A percentile compares a stretch with the other conserved stretches of the same genome.
These are phyloP conservation scores for Mortierella claussenii DNA, from an alignment of 192 early-diverging fungal genomes.

Conservation along the genomic window DNA sequence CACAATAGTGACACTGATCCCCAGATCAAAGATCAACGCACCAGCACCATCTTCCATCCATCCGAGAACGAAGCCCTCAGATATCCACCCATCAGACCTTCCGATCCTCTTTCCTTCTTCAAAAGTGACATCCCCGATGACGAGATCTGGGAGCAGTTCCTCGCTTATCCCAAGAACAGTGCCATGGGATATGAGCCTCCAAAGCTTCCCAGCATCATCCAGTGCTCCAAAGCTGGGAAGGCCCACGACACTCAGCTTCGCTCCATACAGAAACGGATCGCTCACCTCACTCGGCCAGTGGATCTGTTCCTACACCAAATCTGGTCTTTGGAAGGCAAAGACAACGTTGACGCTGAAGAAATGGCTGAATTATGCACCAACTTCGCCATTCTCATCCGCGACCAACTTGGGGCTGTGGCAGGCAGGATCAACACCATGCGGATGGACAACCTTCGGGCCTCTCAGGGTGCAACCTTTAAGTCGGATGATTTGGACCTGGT, in stretches of 20 bases:
- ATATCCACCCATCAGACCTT: constrained; percentile 11
- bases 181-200: constrained; percentile 16
- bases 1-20: background rate
- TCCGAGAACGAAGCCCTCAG: background rate
- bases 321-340: background rate
- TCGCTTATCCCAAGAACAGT: constrained; percentile 15
- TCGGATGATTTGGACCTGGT: background rate
- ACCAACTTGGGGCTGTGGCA: constrained; percentile 5
- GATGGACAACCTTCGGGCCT: constrained; percentile 1
- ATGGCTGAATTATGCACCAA: background rate
- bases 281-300: constrained; percentile 16
- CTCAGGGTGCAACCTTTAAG: constrained; percentile 6
- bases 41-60: background rate
- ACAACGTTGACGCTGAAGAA: background rate
- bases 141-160: constrained; percentile 14
- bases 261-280: constrained; percentile 11
- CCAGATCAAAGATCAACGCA: constrained; percentile 2
- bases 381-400: constrained; percentile 10
- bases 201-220: constrained; percentile 12
- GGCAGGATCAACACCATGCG: constrained; percentile 6
- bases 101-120: constrained; percentile 2
- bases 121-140: background rate
- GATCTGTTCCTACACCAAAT: constrained; percentile 24
- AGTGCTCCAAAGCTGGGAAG: constrained; percentile 1
- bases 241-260: constrained; percentile 18